Evolutionary conservation across 192 early-diverging fungal species (phyloP).

Genomic region (Kickxella alabastrina): DNA sequence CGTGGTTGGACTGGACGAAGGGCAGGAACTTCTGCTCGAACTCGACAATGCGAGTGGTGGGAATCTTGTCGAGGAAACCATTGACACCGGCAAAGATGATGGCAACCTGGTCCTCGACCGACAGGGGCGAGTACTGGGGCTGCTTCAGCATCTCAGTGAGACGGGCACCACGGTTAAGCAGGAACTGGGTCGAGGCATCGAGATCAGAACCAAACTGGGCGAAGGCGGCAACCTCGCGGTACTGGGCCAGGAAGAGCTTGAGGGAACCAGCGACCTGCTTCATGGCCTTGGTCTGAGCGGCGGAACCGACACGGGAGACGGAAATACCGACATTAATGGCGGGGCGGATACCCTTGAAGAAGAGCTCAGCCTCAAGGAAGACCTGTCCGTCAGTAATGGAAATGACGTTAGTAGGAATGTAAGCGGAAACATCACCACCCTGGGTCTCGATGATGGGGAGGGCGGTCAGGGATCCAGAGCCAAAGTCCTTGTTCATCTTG

Average conservation of each 20-base stretch:
- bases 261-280: conserved; percentile 99
- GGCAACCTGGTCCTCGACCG: conserved; percentile 96
- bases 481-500: conserved; percentile 97
- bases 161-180: conserved; percentile 99
- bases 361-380: conserved; percentile 99
- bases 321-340: conserved; percentile 99
- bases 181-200: conserved; percentile 99
- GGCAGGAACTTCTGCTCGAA: conserved; percentile 91
- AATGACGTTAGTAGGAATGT: conserved; percentile 99
- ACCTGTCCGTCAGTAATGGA: conserved; percentile 99
- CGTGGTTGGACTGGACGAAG: conserved; percentile 82
- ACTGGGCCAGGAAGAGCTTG: conserved; percentile 99
- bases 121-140: conserved; percentile 93
- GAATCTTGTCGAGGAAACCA: conserved; percentile 99
- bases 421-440: conserved; percentile 99
- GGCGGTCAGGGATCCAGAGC: conserved; percentile 96
- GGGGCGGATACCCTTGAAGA: conserved; percentile 99
- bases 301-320: conserved; percentile 99
- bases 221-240: conserved; percentile 99
- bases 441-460: conserved; percentile 99
- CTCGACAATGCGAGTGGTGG: conserved; percentile 86
- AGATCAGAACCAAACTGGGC: conserved; percentile 99
- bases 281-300: conserved; percentile 99
- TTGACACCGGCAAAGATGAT: conserved; percentile 99
- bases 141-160: conserved; percentile 99